Conservation (phyloP, 352 stramenopile genomes). For the Phytophthora fragariae region DNA sequence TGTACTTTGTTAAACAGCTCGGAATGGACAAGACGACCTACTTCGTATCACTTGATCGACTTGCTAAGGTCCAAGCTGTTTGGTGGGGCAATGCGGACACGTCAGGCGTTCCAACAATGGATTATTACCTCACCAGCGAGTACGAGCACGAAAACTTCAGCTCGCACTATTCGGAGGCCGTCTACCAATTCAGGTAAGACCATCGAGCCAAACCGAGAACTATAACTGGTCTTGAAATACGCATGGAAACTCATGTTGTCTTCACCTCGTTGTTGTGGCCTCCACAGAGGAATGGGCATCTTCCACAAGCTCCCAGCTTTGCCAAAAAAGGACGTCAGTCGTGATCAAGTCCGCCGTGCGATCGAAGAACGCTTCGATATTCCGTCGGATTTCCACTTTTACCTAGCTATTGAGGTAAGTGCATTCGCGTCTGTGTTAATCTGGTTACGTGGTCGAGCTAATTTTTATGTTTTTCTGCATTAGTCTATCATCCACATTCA, state of each 20-base stretch:
- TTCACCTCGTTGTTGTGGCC: not conserved
- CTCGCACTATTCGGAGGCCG: conserved; percentile 66
- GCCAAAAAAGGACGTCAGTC: conserved; percentile 46
- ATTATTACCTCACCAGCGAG: conserved; percentile 76
- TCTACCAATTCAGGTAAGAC: conserved; percentile 70
- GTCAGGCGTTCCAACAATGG: conserved; percentile 66
- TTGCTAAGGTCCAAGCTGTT: conserved; percentile 72
- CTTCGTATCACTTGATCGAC: conserved; percentile 71
- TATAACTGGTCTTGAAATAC: not conserved
- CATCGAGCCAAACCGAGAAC: not conserved
- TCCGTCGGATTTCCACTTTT: conserved; percentile 61
- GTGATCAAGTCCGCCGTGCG: conserved; percentile 51
- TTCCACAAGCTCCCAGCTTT: conserved; percentile 57
- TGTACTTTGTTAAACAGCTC: conserved; percentile 48
- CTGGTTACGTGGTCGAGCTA: not conserved
- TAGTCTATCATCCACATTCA: conserved; percentile 82
- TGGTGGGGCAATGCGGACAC: conserved; percentile 86
- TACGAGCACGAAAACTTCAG: conserved; percentile 57
- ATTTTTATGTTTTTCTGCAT: conserved; percentile 1
- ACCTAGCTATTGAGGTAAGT: conserved; percentile 71
- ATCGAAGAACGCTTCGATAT: conserved; percentile 72
- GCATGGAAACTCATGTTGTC: not conserved
- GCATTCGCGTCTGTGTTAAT: not conserved
- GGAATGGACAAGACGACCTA: conserved; percentile 84
- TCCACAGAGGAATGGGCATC: conserved; percentile 68